Percentiles rank a stretch among this genome's conserved stretches.
phyloP scores from a whole-genome alignment of 2,329 filamentous ascomycete species.

The Exophiala phaeomuriformis region DNA sequence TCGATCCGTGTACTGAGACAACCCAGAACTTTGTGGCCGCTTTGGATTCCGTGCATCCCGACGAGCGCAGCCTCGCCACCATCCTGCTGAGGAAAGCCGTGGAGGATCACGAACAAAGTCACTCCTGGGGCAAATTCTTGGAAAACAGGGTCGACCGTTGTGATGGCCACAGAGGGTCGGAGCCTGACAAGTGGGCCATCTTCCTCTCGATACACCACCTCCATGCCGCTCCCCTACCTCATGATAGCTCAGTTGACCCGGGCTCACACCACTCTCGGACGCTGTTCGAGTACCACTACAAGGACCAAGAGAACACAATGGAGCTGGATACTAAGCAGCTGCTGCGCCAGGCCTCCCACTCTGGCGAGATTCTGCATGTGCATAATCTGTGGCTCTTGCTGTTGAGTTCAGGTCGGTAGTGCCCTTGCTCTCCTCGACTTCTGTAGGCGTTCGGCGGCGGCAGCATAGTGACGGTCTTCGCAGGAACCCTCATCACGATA shows the following conservation, averaged over 20 bases:
- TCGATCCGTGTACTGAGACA: background rate
- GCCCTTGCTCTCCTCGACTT: background rate
- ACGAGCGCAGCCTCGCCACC: background rate
- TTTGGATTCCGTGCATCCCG: background rate
- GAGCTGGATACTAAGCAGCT: background rate
- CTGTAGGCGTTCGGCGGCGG: background rate
- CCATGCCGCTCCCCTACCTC: background rate
- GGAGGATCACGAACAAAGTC: background rate
- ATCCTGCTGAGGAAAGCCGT: background rate
- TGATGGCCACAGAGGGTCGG: background rate
- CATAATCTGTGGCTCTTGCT: conserved; percentile 1
- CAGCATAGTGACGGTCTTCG: background rate
- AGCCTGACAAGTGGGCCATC: background rate
- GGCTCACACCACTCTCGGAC: background rate
- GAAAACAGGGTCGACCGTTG: background rate
- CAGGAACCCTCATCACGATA: background rate
- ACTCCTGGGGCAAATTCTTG: background rate
- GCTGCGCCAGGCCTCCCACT: background rate
- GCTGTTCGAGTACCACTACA: background rate
- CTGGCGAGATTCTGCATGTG: background rate
- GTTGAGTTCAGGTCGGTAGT: background rate
- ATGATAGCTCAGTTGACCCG: background rate
- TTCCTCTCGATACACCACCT: background rate
- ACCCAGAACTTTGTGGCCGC: background rate
- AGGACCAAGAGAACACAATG: background rate